phyloP scores from a whole-genome alignment of 192 early-diverging fungal species.

The Coemansia asiatica region DNA sequence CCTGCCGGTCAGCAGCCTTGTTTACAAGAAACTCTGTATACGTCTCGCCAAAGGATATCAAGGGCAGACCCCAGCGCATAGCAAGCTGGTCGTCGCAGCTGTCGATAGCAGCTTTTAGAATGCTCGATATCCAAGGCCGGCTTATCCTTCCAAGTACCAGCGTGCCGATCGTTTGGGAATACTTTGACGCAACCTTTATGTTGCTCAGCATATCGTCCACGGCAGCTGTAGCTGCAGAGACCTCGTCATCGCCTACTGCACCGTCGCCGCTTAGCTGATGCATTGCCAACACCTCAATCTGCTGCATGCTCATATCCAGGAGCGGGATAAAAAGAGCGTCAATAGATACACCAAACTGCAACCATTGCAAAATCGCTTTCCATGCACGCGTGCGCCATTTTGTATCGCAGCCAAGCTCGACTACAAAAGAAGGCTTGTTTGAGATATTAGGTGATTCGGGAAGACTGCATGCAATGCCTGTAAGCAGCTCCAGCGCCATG shows the following conservation, averaged over 20 bases:
- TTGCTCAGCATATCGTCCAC: conserved; percentile 50
- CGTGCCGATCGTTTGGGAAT: conserved; percentile 30
- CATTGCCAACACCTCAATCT: conserved; percentile 24
- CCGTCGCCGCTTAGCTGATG: conserved; percentile 15
- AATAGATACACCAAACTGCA: conserved; percentile 42
- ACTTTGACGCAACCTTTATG: conserved; percentile 26
- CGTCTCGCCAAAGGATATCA: conserved; percentile 47
- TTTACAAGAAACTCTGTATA: conserved; percentile 37
- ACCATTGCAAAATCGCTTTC: conserved; percentile 44
- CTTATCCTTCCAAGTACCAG: conserved; percentile 22
- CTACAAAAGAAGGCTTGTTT: conserved; percentile 13
- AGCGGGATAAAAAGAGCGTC: conserved; percentile 38
- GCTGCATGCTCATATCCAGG: conserved; percentile 34
- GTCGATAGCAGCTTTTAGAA: conserved; percentile 16
- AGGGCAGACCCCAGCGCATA: conserved; percentile 27
- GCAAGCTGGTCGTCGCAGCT: conserved; percentile 19
- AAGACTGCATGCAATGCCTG: conserved; percentile 22
- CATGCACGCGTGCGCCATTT: conserved; percentile 42
- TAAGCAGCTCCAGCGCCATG: conserved; percentile 30
- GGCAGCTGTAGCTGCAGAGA: conserved; percentile 30
- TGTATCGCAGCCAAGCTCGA: conserved; percentile 13
- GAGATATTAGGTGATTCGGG: conserved; percentile 5
- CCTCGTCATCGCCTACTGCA: conserved; percentile 30
- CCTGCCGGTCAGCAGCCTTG: conserved; percentile 11
- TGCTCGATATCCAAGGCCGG: conserved; percentile 27